Conservation (phyloP, 768 basidiomycete genomes). For the Rhodosporidiobolus odoratus region DNA sequence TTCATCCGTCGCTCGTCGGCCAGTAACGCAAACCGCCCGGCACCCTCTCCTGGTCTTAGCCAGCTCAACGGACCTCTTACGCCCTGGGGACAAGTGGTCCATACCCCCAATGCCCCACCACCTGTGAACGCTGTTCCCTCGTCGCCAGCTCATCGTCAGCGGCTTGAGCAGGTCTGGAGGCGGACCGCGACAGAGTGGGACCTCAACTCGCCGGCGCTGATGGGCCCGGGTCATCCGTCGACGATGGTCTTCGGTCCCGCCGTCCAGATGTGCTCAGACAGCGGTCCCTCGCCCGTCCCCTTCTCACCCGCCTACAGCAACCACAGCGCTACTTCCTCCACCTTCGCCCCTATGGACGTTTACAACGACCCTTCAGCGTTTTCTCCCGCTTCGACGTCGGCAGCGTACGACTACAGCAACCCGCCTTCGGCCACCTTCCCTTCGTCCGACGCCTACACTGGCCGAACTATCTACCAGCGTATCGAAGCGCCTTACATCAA, state of each 20-base stretch:
- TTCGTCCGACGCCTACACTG: too few relatives aligned
- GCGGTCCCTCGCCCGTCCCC: neutral
- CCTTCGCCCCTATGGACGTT: neutral
- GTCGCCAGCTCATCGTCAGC: slow-evolving; percentile 19
- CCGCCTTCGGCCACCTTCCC: too few relatives aligned
- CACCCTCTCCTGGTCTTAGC: neutral
- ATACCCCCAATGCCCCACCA: slow-evolving; percentile 39
- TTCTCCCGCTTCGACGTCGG: too few relatives aligned
- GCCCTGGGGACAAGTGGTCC: slow-evolving; percentile 32
- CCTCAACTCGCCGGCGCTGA: slow-evolving; percentile 35
- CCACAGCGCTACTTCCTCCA: neutral
- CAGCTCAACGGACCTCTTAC: slow-evolving; percentile 13
- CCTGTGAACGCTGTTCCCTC: slow-evolving; percentile 14
- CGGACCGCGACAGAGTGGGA: slow-evolving; percentile 29
- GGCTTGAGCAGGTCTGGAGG: slow-evolving; percentile 39
- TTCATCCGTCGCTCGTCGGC: slow-evolving; percentile 1
- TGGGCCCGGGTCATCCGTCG: slow-evolving; percentile 3
- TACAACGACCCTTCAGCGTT: neutral
- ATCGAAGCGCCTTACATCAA: too few relatives aligned
- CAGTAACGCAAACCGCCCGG: neutral
- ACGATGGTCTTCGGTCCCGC: neutral
- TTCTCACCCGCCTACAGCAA: too few relatives aligned
- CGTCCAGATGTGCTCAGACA: neutral
- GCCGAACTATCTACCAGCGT: too few relatives aligned
- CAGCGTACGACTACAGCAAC: too few relatives aligned